Conservation (phyloP, 2,329 filamentous ascomycete genomes). For the Xylaria sp. region DNA sequence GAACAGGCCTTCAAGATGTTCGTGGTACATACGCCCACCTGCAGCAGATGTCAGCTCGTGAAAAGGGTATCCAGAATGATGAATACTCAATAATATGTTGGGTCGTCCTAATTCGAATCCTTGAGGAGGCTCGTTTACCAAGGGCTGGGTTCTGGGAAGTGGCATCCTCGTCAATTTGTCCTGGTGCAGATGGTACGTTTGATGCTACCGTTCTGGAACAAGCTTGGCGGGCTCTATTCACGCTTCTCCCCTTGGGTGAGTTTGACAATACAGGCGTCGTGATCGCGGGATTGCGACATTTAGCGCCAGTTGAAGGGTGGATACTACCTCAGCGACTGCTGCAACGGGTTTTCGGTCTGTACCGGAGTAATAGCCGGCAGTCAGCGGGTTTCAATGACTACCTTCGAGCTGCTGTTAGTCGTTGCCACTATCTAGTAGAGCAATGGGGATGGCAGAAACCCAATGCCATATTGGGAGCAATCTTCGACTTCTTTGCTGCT, state of each 20-base stretch:
- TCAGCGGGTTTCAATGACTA: constrained; percentile 61
- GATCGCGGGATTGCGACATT: constrained; percentile 36
- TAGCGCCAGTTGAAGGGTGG: constrained; percentile 53
- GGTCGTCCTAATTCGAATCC: constrained; percentile 51
- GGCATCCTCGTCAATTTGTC: constrained; percentile 39
- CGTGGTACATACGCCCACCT: constrained; percentile 45
- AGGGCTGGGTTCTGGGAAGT: constrained; percentile 58
- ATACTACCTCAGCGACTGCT: constrained; percentile 51
- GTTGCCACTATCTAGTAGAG: constrained; percentile 58
- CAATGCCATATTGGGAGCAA: constrained; percentile 51
- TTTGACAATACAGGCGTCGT: constrained; percentile 52
- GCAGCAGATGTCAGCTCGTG: constrained; percentile 40
- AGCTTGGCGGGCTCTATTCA: constrained; percentile 55
- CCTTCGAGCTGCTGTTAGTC: constrained; percentile 52
- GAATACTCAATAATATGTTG: constrained; percentile 47
- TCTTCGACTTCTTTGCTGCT: constrained; percentile 64
- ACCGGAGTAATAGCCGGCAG: constrained; percentile 51
- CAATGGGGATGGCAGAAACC: constrained; percentile 62
- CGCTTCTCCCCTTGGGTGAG: constrained; percentile 55
- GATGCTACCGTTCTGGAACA: constrained; percentile 49
- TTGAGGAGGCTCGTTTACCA: constrained; percentile 47
- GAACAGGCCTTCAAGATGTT: constrained; percentile 40
- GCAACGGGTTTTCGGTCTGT: constrained; percentile 53
- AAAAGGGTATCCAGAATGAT: constrained; percentile 48
- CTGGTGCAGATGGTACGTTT: constrained; percentile 32